These are phyloP conservation scores for Eimeria necatrix DNA, from an alignment of 169 alveolate species.

Conservation along the genomic window DNA sequence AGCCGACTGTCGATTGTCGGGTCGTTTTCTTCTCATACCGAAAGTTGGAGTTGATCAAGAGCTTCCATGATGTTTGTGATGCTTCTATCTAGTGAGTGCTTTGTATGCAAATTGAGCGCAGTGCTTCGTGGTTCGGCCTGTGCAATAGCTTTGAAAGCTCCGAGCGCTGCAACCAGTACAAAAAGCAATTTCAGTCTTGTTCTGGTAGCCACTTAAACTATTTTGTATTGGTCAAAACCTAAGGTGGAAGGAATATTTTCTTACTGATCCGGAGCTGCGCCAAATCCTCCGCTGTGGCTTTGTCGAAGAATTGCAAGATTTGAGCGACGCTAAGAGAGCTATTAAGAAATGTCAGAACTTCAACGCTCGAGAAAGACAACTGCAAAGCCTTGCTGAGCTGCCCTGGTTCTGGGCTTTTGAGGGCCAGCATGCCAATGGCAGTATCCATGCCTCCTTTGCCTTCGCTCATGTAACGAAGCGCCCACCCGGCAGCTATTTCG, in stretches of 20 bases:
- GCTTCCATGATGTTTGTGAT: constrained; percentile 10
- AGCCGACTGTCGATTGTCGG: neutral
- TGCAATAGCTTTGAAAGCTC: constrained; percentile 30
- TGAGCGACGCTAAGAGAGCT: constrained; percentile 54
- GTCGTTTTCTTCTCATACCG: neutral
- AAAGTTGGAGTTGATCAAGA: neutral
- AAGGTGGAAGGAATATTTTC: neutral
- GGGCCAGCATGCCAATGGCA: constrained; percentile 53
- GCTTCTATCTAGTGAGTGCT: constrained; percentile 12
- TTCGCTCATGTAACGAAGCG: constrained; percentile 62
- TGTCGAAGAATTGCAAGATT: constrained; percentile 5
- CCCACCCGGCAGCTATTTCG: constrained; percentile 59
- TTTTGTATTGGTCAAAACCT: neutral
- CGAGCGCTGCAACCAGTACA: constrained; percentile 47
- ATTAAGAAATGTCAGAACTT: constrained; percentile 53
- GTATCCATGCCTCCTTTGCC: constrained; percentile 69
- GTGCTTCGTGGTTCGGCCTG: constrained; percentile 43
- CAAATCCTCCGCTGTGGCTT: constrained; percentile 60
- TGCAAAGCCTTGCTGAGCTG: constrained; percentile 64
- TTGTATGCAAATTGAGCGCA: constrained; percentile 25
- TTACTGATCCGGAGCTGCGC: constrained; percentile 45
- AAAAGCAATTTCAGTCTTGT: neutral
- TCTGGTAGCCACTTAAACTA: too few relatives aligned
- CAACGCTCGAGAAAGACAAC: constrained; percentile 37
- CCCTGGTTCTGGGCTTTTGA: constrained; percentile 28